Conservation (phyloP, 208 protist genomes). For the Crithidia bombi region DNA sequence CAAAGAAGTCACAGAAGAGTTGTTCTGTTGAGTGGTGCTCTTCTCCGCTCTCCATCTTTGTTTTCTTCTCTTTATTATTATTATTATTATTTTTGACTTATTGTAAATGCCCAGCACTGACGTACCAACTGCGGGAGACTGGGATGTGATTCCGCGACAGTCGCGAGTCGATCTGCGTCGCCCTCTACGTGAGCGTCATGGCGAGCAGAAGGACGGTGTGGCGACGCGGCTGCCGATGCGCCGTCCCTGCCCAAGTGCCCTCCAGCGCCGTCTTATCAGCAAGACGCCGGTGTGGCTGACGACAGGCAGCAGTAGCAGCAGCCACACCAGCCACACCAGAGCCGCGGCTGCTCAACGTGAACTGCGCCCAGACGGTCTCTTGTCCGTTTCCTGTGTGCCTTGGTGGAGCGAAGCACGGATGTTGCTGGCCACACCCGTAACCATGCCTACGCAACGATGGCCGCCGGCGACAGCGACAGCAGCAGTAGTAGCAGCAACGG, state of each 20-base stretch:
- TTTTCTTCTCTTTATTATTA: no score
- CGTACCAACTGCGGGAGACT: neutral
- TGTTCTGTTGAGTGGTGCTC: no score
- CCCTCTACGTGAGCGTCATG: neutral
- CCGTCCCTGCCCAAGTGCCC: constrained; percentile 21
- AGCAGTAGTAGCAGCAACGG: neutral
- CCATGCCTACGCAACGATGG: neutral
- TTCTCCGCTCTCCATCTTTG: no score
- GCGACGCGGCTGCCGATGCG: constrained; percentile 5
- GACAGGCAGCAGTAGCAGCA: neutral
- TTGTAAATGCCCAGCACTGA: neutral
- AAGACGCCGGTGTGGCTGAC: neutral
- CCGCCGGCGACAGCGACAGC: neutral
- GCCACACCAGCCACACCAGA: neutral
- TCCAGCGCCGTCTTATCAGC: constrained; percentile 4
- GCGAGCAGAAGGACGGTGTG: neutral
- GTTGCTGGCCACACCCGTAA: neutral
- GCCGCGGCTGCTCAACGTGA: neutral
- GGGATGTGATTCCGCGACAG: neutral
- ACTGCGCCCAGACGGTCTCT: neutral
- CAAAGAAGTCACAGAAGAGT: no score
- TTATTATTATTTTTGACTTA: neutral
- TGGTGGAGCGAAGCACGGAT: neutral
- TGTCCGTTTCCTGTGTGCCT: neutral
- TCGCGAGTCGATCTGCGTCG: neutral